Evolutionary conservation across 1,139 yeast genomes (phyloP).

Genomic region (Hanseniaspora sp.): DNA sequence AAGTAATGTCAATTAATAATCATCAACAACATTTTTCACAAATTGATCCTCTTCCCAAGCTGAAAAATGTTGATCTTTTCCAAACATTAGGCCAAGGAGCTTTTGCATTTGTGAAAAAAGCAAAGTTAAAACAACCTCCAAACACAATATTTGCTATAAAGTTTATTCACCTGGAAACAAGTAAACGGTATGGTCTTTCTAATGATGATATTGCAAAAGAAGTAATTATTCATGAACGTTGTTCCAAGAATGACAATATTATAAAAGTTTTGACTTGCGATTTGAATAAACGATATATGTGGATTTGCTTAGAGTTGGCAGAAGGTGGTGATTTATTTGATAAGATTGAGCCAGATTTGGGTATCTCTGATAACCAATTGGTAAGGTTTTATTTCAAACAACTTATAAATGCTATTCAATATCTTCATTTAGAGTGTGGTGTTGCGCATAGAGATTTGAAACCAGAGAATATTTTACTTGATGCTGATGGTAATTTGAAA

Average conservation of each 20-base stretch:
- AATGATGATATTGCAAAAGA: slow-evolving; percentile 43
- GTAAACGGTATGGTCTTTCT: slow-evolving; percentile 36
- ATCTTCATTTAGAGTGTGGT: slow-evolving; percentile 51
- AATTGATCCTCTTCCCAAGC: slow-evolving; percentile 30
- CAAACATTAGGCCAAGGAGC: slow-evolving; percentile 40
- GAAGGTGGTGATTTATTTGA: slow-evolving; percentile 63
- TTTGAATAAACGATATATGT: slow-evolving; percentile 42
- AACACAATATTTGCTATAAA: slow-evolving; percentile 42
- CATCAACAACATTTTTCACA: slow-evolving; percentile 24
- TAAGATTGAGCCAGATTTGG: slow-evolving; percentile 63
- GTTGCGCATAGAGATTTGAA: slow-evolving; percentile 83
- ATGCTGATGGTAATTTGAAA: slow-evolving; percentile 51
- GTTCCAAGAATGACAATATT: slow-evolving; percentile 49
- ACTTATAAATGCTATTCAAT: slow-evolving; percentile 44
- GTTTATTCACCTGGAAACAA: slow-evolving; percentile 41
- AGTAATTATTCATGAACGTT: slow-evolving; percentile 42
- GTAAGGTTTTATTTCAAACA: slow-evolving; percentile 61
- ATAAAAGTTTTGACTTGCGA: slow-evolving; percentile 44
- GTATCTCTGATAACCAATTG: slow-evolving; percentile 47
- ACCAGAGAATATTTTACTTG: slow-evolving; percentile 79
- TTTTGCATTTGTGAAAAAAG: slow-evolving; percentile 37
- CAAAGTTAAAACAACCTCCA: slow-evolving; percentile 27
- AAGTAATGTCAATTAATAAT: no score
- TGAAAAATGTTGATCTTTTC: slow-evolving; percentile 31
- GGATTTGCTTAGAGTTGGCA: slow-evolving; percentile 57